Conservation (phyloP, 192 early-diverging fungal genomes). For the Diversispora epigaea region DNA sequence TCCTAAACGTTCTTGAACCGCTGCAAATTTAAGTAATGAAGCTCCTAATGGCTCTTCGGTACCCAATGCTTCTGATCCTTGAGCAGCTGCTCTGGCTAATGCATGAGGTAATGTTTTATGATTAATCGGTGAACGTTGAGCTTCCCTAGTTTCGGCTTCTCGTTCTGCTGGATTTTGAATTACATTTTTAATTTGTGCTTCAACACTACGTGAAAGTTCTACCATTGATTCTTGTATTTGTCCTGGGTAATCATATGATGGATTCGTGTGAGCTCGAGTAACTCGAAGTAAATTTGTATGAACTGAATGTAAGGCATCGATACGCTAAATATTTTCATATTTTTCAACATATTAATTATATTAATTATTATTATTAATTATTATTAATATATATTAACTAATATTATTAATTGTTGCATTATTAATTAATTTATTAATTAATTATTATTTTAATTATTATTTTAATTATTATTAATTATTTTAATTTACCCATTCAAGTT, state of each 20-base stretch:
- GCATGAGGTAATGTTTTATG: constrained; percentile 73
- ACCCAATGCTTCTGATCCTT: constrained; percentile 67
- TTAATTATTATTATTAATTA: no score
- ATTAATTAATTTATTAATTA: background rate
- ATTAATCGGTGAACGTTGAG: constrained; percentile 36
- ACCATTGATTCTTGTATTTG: constrained; percentile 67
- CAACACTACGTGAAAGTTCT: constrained; percentile 70
- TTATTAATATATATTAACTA: no score
- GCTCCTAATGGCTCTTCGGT: constrained; percentile 84
- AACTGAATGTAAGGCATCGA: constrained; percentile 70
- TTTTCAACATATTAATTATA: no score
- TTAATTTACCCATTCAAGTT: constrained; percentile 76
- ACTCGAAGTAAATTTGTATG: constrained; percentile 73
- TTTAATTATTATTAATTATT: background rate
- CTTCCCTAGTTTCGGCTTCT: no score
- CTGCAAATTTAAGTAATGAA: constrained; percentile 82
- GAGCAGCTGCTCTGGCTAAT: constrained; percentile 65
- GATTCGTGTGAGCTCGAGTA: constrained; percentile 68
- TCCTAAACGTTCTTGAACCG: constrained; percentile 85
- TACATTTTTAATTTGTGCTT: constrained; percentile 59
- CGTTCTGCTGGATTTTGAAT: constrained; percentile 49
- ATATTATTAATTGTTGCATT: constrained; percentile 12
- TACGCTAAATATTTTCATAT: no score
- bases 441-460: background rate
- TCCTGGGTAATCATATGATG: constrained; percentile 76